These are phyloP conservation scores for Erysiphe pulchra DNA, from an alignment of 2,329 filamentous ascomycete genomes.

Conservation along the genomic window DNA sequence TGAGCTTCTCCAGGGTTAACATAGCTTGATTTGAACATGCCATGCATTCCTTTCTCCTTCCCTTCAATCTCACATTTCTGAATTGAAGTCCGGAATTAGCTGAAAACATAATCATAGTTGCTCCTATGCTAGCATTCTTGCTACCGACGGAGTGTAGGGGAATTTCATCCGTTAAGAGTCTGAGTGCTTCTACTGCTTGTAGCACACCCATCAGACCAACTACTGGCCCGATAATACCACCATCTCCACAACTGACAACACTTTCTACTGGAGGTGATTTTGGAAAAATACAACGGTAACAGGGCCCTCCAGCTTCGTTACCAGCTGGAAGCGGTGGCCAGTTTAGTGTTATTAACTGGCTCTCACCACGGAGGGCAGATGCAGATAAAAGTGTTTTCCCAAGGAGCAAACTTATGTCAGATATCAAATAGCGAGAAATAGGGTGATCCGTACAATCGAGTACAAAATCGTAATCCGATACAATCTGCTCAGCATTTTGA, in stretches of 20 bases:
- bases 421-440: conserved; percentile 74
- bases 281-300: conserved; percentile 84
- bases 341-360: conserved; percentile 75
- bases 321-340: conserved; percentile 40
- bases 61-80: conserved; percentile 47
- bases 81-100: conserved; percentile 31
- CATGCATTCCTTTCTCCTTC: conserved; percentile 42
- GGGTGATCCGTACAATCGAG: conserved; percentile 93
- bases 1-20: conserved; percentile 36
- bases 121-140: conserved; percentile 4
- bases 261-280: conserved; percentile 62
- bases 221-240: conserved; percentile 74
- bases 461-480: conserved; percentile 52
- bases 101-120: conserved; percentile 22
- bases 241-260: conserved; percentile 72
- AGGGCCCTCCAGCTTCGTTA: conserved; percentile 40
- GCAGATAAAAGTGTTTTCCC: conserved; percentile 65
- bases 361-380: conserved; percentile 67
- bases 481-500: conserved; percentile 37
- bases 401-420: conserved; percentile 63
- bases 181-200: conserved; percentile 73
- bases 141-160: conserved; percentile 5
- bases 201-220: conserved; percentile 84
- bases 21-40: conserved; percentile 42
- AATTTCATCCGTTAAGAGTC: conserved; percentile 32